These are phyloP conservation scores for Skeletonema menzelii DNA, from an alignment of 108 stramenopile species.

Conservation along the genomic window DNA sequence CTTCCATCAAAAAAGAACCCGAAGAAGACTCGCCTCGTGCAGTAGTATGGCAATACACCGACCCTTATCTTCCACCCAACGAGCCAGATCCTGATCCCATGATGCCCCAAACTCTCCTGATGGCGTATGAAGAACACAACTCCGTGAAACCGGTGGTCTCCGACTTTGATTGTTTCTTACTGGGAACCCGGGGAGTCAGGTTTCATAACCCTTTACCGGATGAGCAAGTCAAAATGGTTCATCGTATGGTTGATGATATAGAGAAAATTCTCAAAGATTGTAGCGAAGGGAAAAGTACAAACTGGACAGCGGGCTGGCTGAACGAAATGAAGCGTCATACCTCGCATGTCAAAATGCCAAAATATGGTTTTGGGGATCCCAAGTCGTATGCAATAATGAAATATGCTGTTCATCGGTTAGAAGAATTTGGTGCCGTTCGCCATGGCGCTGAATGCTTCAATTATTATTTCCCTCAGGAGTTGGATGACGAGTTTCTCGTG, in stretches of 20 bases:
- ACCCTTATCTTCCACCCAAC: constrained; percentile 37
- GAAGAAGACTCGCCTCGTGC: constrained; percentile 48
- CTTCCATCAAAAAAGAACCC: constrained; percentile 36
- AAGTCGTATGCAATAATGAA: constrained; percentile 75
- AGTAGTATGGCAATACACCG: constrained; percentile 56
- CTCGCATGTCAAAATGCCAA: constrained; percentile 47
- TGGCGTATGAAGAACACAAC: constrained; percentile 78
- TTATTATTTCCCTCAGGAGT: constrained; percentile 77
- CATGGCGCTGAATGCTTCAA: constrained; percentile 84
- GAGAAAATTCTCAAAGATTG: constrained; percentile 53
- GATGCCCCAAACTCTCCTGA: constrained; percentile 58
- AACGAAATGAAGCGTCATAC: constrained; percentile 59
- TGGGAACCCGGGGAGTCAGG: constrained; percentile 57
- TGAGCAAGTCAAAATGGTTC: constrained; percentile 60
- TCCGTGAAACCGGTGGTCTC: constrained; percentile 63
- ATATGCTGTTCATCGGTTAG: constrained; percentile 55
- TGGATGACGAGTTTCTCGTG: constrained; percentile 72
- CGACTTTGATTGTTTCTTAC: constrained; percentile 74
- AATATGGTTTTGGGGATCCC: constrained; percentile 78
- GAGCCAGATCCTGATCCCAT: constrained; percentile 56
- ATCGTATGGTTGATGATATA: constrained; percentile 60
- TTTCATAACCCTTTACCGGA: constrained; percentile 58
- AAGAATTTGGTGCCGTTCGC: constrained; percentile 67
- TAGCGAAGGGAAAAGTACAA: constrained; percentile 29
- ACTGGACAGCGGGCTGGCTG: constrained; percentile 74